Percentiles rank a stretch among this genome's conserved stretches.
Evolutionary conservation across 106 monocot species (phyloP).

Genomic region (Iris macrosiphon): DNA sequence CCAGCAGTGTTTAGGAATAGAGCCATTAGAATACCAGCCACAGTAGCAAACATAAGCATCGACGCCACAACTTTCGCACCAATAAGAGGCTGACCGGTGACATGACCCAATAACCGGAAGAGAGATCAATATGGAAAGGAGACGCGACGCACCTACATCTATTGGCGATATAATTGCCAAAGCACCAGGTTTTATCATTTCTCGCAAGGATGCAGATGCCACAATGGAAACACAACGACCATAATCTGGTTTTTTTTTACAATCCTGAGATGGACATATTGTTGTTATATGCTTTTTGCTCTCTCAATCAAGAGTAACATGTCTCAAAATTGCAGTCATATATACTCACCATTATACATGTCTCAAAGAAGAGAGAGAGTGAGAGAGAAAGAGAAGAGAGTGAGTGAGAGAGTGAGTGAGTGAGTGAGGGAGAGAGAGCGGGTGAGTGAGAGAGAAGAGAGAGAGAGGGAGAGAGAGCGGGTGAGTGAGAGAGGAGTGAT

Average conservation of each 20-base stretch:
- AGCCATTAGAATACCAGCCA: slow-evolving; percentile 91
- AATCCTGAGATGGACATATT: slow-evolving; percentile 48
- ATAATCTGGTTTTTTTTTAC: slow-evolving; percentile 94
- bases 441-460: too few relatives aligned
- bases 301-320: slow-evolving; percentile 4
- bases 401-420: too few relatives aligned
- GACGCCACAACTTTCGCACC: slow-evolving; percentile 95
- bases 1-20: slow-evolving; percentile 94
- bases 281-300: slow-evolving; percentile 1
- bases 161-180: slow-evolving; percentile 91
- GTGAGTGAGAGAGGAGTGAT: too few relatives aligned
- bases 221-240: slow-evolving; percentile 97
- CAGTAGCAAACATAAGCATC: slow-evolving; percentile 97
- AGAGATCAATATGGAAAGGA: slow-evolving; percentile 25
- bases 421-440: too few relatives aligned
- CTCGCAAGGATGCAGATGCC: slow-evolving; percentile 89
- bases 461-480: too few relatives aligned
- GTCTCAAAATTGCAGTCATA: neutral
- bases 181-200: slow-evolving; percentile 96
- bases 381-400: too few relatives aligned
- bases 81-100: slow-evolving; percentile 74
- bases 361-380: too few relatives aligned
- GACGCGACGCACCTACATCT: slow-evolving; percentile 51
- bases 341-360: too few relatives aligned
- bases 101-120: slow-evolving; percentile 66